These are phyloP conservation scores for Phlebiopsis flavidoalba DNA, from an alignment of 768 basidiomycete species.

Conservation along the genomic window DNA sequence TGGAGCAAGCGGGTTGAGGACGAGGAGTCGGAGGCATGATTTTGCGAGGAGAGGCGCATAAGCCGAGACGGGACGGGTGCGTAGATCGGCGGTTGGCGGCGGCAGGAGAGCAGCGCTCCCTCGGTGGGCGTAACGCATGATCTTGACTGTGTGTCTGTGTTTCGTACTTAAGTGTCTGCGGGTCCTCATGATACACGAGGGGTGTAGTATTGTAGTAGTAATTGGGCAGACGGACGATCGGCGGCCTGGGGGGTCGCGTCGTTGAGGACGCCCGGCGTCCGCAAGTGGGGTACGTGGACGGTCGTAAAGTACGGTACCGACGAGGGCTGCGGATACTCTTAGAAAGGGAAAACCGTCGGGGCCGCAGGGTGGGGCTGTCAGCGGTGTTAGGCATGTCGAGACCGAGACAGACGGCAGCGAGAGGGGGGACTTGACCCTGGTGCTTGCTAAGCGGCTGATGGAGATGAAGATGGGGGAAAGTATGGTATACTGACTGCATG, in stretches of 20 bases:
- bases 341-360: background rate
- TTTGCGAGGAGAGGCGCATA: conserved; percentile 19
- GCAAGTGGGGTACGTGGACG: background rate
- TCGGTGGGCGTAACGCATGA: background rate
- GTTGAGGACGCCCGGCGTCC: background rate
- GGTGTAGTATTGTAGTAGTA: background rate
- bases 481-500: background rate
- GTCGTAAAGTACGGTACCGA: background rate
- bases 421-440: background rate
- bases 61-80: conserved; percentile 19
- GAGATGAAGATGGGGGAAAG: background rate
- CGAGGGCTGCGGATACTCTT: background rate
- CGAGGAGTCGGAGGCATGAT: background rate
- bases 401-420: background rate
- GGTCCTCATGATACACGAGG: background rate
- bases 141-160: background rate
- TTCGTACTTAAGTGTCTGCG: background rate
- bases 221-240: background rate
- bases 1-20: background rate
- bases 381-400: no score
- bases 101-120: no score
- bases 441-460: background rate
- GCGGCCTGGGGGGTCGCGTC: background rate
- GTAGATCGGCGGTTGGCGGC: conserved; percentile 13
- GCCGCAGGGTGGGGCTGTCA: background rate